Percentiles rank a stretch among this genome's conserved stretches.
Conservation (phyloP, 306 rosid species). For the Leucaena leucocephala region DNA sequence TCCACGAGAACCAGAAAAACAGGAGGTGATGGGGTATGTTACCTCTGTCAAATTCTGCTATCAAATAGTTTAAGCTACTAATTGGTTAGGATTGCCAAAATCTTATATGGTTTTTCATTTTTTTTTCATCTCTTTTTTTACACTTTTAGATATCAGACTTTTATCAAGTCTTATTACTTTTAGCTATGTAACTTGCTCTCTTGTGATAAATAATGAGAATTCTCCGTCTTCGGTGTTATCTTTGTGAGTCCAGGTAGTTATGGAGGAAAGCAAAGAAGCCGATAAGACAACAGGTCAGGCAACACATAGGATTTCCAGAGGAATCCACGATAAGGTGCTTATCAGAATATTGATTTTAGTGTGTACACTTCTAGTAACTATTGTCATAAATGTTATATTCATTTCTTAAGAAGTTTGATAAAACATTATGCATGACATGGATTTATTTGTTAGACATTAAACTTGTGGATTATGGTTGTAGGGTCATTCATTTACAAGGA, state of each 20-base stretch:
- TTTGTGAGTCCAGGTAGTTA: constrained; percentile 50
- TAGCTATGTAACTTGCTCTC: not conserved
- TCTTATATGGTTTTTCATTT: not conserved
- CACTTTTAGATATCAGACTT: too few species aligned
- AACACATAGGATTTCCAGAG: constrained; percentile 73
- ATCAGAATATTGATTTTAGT: constrained; percentile 1
- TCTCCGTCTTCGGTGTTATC: constrained; percentile 13
- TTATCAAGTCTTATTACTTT: not conserved
- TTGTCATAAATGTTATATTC: not conserved
- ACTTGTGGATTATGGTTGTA: constrained; percentile 33
- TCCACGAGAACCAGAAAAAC: constrained; percentile 63
- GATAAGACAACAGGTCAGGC: constrained; percentile 78
- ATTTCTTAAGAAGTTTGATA: not conserved
- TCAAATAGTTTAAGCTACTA: not conserved
- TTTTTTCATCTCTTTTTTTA: too few species aligned
- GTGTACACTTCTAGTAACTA: not conserved
- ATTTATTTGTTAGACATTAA: not conserved
- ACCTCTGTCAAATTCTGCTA: not conserved
- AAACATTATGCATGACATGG: not conserved
- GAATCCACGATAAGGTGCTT: constrained; percentile 84
- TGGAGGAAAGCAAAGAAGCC: constrained; percentile 92
- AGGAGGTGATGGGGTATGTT: constrained; percentile 72
- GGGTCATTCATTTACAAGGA: constrained; percentile 88
- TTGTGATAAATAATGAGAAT: not conserved
- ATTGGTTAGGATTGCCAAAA: not conserved